Evolutionary conservation across 108 stramenopile genomes (phyloP), one percentile per base, ranked within the genome.

Genomic region (Cyclotella choctawhatcheeana): DNA sequence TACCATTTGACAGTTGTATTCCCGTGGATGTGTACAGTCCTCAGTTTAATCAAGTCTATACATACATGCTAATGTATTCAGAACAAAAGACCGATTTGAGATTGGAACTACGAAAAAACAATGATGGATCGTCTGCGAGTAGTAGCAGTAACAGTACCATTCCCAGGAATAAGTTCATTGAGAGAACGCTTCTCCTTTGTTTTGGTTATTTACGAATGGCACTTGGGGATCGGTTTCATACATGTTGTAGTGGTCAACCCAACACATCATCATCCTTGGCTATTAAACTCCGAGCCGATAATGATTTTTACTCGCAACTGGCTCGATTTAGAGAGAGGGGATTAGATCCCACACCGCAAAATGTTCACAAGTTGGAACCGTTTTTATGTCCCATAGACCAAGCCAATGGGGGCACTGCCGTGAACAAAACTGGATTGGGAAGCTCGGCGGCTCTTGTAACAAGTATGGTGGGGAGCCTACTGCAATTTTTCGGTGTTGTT

Each of bases 281-380:
- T 5, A 84, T 97, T 67, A 87, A 70, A 50, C 91, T 98, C 26
- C 77, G 76, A 37, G 98, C 97, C n/a, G 95, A 97, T 78, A 98
- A 98, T 80, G 98, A 97, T 63, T 98, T 98, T 87, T 98, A 98
- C 81, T 90, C 89, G n/a, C 87, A 96, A 33, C 69, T 92, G 10
- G 52, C 82, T 16, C 82, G 90, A 66, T 79, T 97, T 43, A 54
- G 77, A 13, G 64, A 74, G 55, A 40, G 58, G 29, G 82, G 77
- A 26, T 66, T 79, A 25, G 82, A 88, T 20, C 70, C 75, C 44
- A 93, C 93, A 5, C 81, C 86, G 5, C 75, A 79, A 17, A 79
- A 86, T 26, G 84, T 96, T 2, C 68, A 67, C 21, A 58, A 73
- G 26, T 82, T 98, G 53, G 90, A 90, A 18, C 76, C 66, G 13